phyloP scores from a whole-genome alignment of 2,329 filamentous ascomycete genomes.

The Xylariomycetidae sp. region DNA sequence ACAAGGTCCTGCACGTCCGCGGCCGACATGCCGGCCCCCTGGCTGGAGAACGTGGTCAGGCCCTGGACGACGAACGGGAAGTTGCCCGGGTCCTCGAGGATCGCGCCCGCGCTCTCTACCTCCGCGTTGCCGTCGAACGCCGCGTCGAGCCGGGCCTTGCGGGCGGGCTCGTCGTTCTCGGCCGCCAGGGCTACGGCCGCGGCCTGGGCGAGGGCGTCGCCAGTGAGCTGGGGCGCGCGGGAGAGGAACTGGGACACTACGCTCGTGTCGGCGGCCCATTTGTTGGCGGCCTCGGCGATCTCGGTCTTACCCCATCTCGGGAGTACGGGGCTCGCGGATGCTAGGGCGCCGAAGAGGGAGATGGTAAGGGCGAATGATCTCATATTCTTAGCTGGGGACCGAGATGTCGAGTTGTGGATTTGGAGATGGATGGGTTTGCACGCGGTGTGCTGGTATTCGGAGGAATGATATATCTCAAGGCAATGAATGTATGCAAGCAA shows the following conservation, averaged over 20 bases:
- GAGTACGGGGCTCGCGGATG: no score
- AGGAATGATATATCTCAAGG: no score
- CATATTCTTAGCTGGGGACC: no score
- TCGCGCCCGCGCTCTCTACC: constrained; percentile 5
- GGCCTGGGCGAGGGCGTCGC: constrained; percentile 2
- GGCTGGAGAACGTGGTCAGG: constrained; percentile 2
- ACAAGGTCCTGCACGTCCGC: constrained; percentile 3
- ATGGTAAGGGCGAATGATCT: no score
- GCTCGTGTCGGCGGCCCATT: constrained; percentile 8
- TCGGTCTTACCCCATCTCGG: no score
- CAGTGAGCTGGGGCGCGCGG: constrained; percentile 3
- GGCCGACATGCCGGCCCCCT: constrained; percentile 4
- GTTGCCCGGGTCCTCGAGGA: constrained; percentile 8
- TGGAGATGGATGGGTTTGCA: no score
- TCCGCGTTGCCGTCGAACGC: constrained; percentile 1
- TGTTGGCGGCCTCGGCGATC: constrained; percentile 9
- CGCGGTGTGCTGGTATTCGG: no score
- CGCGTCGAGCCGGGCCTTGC: constrained; percentile 10
- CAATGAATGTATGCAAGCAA: no score
- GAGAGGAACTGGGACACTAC: constrained; percentile 11
- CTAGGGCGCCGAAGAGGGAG: no score
- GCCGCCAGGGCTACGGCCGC: constrained; percentile 7
- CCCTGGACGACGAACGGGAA: constrained; percentile 12
- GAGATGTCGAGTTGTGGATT: no score
- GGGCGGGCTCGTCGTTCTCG: constrained; percentile 11